Conservation (phyloP, 495 filamentous ascomycete species). For the Neurospora sp. region DNA sequence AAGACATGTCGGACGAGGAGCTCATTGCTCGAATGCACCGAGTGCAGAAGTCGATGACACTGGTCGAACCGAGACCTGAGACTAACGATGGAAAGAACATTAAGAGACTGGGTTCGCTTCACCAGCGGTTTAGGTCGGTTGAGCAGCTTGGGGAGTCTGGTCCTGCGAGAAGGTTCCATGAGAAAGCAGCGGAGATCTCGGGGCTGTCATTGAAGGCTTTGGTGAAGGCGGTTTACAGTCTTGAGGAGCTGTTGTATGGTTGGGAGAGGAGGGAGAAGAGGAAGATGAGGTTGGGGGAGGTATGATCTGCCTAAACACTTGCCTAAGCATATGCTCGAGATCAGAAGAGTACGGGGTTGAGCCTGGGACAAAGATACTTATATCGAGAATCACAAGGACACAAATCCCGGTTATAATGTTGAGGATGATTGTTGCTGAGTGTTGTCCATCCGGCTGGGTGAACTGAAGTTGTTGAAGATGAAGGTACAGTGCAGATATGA, state of each 20-base stretch:
- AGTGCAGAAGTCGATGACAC: conserved; percentile 11
- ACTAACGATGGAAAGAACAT: neutral
- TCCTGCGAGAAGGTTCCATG: conserved; percentile 14
- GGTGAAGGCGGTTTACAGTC: conserved; percentile 12
- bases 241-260: conserved; percentile 12
- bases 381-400: neutral
- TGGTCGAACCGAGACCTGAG: conserved; percentile 6
- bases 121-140: conserved; percentile 6
- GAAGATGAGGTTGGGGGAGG: conserved; percentile 1
- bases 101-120: conserved; percentile 11
- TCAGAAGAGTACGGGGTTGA: neutral
- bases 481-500: neutral
- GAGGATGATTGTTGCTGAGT: neutral
- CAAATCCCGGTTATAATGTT: neutral
- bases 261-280: conserved; percentile 13
- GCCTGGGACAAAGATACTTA: neutral
- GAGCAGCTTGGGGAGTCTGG: conserved; percentile 13
- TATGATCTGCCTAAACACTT: neutral
- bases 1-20: conserved; percentile 19
- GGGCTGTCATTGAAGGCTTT: conserved; percentile 15
- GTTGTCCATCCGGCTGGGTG: neutral
- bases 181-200: conserved; percentile 13
- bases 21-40: conserved; percentile 16
- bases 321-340: neutral
- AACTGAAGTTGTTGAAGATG: neutral